Evolutionary conservation across 768 basidiomycete genomes (phyloP).

Genomic region (Pholiota microspora): DNA sequence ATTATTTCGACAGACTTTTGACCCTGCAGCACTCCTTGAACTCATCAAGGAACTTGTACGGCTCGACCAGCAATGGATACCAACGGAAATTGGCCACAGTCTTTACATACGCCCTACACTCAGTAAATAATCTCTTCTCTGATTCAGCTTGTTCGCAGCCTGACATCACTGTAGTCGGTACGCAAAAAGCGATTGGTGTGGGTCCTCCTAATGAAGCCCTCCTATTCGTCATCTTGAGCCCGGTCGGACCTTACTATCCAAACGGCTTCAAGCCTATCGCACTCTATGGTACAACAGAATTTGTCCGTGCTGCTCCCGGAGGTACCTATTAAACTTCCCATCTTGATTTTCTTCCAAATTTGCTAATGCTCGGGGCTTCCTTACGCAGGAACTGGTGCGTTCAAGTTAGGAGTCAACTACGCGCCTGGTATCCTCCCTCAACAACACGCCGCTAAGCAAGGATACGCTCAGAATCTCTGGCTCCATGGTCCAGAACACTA

Average conservation of each 20-base stretch:
- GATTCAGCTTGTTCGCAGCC: neutral
- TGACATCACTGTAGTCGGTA: constrained; percentile 61
- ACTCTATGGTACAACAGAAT: constrained; percentile 82
- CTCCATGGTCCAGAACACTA: constrained; percentile 69
- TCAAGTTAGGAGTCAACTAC: constrained; percentile 87
- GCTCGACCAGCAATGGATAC: constrained; percentile 90
- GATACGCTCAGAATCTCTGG: constrained; percentile 91
- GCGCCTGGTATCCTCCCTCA: constrained; percentile 88
- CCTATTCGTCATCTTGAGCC: constrained; percentile 82
- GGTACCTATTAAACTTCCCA: constrained; percentile 44
- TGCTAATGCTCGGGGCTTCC: neutral
- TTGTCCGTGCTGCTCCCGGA: constrained; percentile 82
- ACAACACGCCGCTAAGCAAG: constrained; percentile 66
- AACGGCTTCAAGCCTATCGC: constrained; percentile 89
- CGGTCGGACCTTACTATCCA: constrained; percentile 84
- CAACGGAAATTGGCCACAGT: constrained; percentile 82
- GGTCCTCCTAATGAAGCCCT: constrained; percentile 76
- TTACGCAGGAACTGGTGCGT: constrained; percentile 72
- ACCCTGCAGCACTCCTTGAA: constrained; percentile 69
- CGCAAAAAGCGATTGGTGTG: constrained; percentile 67
- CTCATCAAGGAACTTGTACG: constrained; percentile 86
- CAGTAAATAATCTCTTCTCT: constrained; percentile 32
- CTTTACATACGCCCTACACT: constrained; percentile 87
- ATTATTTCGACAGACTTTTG: constrained; percentile 54
- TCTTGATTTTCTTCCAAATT: neutral